Evolutionary conservation across 768 basidiomycete genomes (phyloP).

Genomic region (Calocera cornea): DNA sequence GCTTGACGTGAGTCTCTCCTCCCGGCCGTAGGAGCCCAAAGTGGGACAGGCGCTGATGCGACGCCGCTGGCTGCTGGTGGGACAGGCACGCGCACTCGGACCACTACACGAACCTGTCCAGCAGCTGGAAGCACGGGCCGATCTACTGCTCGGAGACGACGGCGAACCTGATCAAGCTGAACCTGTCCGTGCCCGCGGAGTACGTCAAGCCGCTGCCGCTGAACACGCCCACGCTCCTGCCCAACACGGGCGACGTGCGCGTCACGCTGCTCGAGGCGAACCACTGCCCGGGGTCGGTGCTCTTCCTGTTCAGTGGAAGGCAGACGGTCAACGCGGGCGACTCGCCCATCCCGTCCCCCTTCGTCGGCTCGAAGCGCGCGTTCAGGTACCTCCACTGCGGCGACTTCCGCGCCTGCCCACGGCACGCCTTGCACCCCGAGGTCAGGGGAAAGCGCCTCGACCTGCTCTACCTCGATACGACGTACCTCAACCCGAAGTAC

Average conservation of each 20-base stretch:
- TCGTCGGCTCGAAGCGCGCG: constrained; percentile 49
- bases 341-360: constrained; percentile 54
- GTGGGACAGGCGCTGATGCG: too few relatives aligned
- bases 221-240: constrained; percentile 58
- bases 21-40: too few relatives aligned
- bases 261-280: constrained; percentile 97
- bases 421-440: constrained; percentile 71
- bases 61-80: neutral
- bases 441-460: constrained; percentile 72
- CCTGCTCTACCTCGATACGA: constrained; percentile 87
- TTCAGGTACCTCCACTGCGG: constrained; percentile 95
- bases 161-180: constrained; percentile 80
- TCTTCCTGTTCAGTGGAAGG: constrained; percentile 86
- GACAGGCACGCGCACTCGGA: constrained; percentile 90
- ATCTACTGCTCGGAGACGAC: constrained; percentile 95
- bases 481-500: constrained; percentile 89
- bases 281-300: constrained; percentile 90
- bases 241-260: constrained; percentile 68
- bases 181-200: constrained; percentile 74
- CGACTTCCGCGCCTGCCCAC: constrained; percentile 80
- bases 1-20: constrained; percentile 54
- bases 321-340: constrained; percentile 87
- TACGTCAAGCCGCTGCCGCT: constrained; percentile 84
- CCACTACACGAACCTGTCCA: constrained; percentile 85
- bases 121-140: constrained; percentile 77